Evolutionary conservation across 352 stramenopile species (phyloP).

Genomic region (Globisporangium barbulae): DNA sequence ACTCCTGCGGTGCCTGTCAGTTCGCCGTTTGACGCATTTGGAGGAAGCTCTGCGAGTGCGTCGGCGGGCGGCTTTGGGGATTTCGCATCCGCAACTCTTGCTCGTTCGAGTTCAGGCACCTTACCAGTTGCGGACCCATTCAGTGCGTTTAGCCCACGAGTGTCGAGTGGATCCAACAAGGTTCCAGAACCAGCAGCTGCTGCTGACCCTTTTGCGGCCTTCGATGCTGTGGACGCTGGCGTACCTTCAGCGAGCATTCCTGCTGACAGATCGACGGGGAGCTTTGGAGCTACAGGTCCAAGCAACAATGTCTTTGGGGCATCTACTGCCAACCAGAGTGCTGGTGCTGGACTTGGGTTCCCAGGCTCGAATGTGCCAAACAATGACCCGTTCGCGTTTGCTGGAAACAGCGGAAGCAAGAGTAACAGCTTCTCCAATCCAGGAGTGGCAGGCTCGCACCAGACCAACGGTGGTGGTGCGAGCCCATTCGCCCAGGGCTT

Average conservation of each 20-base stretch:
- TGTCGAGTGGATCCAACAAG: conserved; percentile 17
- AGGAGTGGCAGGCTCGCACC: conserved; percentile 1
- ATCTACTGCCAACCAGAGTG: conserved; percentile 9
- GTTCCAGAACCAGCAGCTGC: conserved; percentile 9
- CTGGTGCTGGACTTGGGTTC: conserved; percentile 8
- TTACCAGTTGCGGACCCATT: conserved; percentile 20
- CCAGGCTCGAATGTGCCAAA: conserved; percentile 4
- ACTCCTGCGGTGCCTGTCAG: not conserved
- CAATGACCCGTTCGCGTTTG: conserved; percentile 57
- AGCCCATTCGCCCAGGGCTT: conserved; percentile 12
- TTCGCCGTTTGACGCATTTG: conserved; percentile 33
- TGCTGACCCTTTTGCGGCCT: conserved; percentile 61
- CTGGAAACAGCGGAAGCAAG: conserved; percentile 16
- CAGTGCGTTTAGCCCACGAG: conserved; percentile 20
- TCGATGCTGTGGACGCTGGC: conserved; percentile 41
- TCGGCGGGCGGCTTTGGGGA: conserved; percentile 24
- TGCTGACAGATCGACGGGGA: conserved; percentile 11
- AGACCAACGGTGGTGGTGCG: not conserved
- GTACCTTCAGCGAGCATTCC: conserved; percentile 7
- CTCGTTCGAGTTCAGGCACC: conserved; percentile 25
- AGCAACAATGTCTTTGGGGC: conserved; percentile 11
- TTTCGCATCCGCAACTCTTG: conserved; percentile 26
- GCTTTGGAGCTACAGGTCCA: conserved; percentile 13
- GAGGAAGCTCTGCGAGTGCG: conserved; percentile 17
- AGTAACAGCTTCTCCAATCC: conserved; percentile 16